Evolutionary conservation across 1,284 basidiomycete genomes (phyloP).

Genomic region (Spongiforma sp.): DNA sequence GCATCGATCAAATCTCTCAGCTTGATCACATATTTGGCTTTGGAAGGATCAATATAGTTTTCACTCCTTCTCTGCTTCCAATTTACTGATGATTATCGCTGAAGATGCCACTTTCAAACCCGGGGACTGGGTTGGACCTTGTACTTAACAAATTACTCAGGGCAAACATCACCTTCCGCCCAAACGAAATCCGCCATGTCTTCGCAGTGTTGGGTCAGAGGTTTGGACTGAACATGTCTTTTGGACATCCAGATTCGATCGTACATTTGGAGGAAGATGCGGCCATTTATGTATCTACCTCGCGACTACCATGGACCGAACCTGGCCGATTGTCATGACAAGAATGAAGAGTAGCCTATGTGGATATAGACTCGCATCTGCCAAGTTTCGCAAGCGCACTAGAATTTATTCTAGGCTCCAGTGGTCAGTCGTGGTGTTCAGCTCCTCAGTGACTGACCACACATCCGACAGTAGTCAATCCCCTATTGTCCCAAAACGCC

Average conservation of each 20-base stretch:
- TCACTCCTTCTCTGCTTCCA: too few relatives aligned
- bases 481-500: too few relatives aligned
- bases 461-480: too few relatives aligned
- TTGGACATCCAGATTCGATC: not conserved
- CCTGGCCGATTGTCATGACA: too few relatives aligned
- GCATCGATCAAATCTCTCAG: not conserved
- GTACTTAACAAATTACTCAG: not conserved
- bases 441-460: too few relatives aligned
- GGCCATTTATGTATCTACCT: not conserved
- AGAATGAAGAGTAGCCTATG: too few relatives aligned
- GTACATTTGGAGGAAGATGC: not conserved
- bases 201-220: not conserved
- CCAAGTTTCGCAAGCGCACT: too few relatives aligned
- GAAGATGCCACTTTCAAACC: not conserved
- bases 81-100: not conserved
- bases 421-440: too few relatives aligned
- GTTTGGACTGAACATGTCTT: not conserved
- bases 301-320: not conserved
- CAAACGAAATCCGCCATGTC: not conserved
- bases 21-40: not conserved
- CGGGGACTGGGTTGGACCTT: not conserved
- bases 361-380: too few relatives aligned
- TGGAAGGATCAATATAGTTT: not conserved
- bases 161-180: not conserved
- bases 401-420: too few relatives aligned